Conservation (phyloP, 441 rosid genomes). For the Oxalis stricta region DNA sequence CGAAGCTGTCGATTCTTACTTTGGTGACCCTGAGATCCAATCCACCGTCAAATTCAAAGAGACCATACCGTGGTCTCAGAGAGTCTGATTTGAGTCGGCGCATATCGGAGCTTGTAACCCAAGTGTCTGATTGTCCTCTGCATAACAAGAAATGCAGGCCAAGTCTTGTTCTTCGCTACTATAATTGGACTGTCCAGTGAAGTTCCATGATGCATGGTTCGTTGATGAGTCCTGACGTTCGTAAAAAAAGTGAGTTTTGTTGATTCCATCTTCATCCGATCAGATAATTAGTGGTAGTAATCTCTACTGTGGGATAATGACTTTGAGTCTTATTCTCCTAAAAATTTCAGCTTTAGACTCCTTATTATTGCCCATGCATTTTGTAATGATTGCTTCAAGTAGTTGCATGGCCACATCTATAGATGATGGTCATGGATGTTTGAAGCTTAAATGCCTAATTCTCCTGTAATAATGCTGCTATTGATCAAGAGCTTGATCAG, state of each 20-base stretch:
- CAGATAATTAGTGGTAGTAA: not conserved
- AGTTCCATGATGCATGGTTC: slow-evolving; percentile 19
- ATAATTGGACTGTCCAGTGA: slow-evolving; percentile 15
- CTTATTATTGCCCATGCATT: too few relatives aligned
- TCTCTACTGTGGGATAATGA: not conserved
- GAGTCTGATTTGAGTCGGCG: slow-evolving; percentile 10
- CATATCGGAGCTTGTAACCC: slow-evolving; percentile 1
- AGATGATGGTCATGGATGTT: too few relatives aligned
- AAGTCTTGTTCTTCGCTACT: slow-evolving; percentile 12
- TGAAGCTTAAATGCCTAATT: too few relatives aligned
- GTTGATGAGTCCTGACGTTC: slow-evolving; percentile 16
- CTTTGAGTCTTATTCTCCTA: too few relatives aligned
- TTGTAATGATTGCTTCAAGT: not conserved
- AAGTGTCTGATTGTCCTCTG: slow-evolving; percentile 5
- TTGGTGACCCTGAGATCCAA: too few relatives aligned
- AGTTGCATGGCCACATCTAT: not conserved
- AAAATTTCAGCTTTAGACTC: too few relatives aligned
- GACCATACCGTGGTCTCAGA: slow-evolving; percentile 1
- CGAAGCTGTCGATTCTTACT: too few relatives aligned
- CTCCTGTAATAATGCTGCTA: too few relatives aligned
- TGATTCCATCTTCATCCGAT: not conserved
- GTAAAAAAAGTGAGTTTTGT: slow-evolving; percentile 12
- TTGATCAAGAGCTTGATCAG: too few relatives aligned
- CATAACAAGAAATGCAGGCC: slow-evolving; percentile 10
- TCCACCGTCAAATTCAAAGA: too few relatives aligned